Evolutionary conservation across 2,329 filamentous ascomycete genomes (phyloP).

Genomic region (Colletotrichum sp.): DNA sequence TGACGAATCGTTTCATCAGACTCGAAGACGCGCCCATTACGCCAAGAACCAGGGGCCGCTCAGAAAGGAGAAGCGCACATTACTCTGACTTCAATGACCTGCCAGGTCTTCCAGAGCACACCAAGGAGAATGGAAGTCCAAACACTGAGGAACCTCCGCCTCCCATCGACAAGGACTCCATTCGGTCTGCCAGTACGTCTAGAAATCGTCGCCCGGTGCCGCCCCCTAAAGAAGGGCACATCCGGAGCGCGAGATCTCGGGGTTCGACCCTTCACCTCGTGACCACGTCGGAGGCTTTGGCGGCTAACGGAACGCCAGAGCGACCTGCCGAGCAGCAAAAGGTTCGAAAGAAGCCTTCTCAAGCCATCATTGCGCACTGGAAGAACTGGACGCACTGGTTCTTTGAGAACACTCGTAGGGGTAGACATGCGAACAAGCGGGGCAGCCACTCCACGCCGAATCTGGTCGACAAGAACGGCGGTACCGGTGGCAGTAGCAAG

Average conservation of each 20-base stretch:
- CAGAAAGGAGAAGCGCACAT: conserved; percentile 75
- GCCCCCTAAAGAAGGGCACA: conserved; percentile 82
- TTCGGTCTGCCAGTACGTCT: conserved; percentile 79
- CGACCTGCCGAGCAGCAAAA: conserved; percentile 44
- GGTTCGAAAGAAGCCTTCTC: conserved; percentile 60
- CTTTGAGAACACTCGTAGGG: conserved; percentile 61
- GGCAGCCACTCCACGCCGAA: conserved; percentile 66
- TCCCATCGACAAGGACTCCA: conserved; percentile 79
- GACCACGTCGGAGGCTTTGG: conserved; percentile 62
- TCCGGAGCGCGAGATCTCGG: conserved; percentile 73
- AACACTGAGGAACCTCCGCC: conserved; percentile 63
- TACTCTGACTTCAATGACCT: conserved; percentile 73
- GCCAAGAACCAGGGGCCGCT: conserved; percentile 76
- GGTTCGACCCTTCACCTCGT: conserved; percentile 89
- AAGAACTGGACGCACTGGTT: conserved; percentile 71
- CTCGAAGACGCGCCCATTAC: conserved; percentile 49
- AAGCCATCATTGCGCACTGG: conserved; percentile 65
- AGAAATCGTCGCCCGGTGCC: conserved; percentile 76
- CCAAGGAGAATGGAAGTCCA: conserved; percentile 46
- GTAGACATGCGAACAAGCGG: conserved; percentile 52
- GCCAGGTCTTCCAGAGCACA: conserved; percentile 74
- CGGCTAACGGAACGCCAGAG: conserved; percentile 35
- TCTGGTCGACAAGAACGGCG: conserved; percentile 54
- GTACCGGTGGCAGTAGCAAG: conserved; percentile 39
- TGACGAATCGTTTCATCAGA: conserved; percentile 48